phyloP scores from a whole-genome alignment of 2,329 filamentous ascomycete genomes.

The Neofusicoccum cordaticola region DNA sequence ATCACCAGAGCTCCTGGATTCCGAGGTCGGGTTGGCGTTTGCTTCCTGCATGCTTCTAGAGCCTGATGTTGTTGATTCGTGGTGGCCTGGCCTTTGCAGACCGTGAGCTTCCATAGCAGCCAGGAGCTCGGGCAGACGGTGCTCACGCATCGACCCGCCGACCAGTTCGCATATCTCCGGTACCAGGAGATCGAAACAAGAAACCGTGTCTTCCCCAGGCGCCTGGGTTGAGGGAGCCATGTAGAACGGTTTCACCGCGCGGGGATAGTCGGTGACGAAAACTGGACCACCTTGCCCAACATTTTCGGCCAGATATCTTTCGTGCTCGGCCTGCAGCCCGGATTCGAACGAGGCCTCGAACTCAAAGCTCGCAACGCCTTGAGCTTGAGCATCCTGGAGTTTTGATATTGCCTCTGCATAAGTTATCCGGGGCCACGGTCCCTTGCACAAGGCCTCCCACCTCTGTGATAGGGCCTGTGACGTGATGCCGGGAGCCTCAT shows the following conservation, averaged over 20 bases:
- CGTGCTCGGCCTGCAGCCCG: slow-evolving; percentile 86
- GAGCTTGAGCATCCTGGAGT: slow-evolving; percentile 58
- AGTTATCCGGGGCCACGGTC: slow-evolving; percentile 80
- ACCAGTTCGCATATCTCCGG: slow-evolving; percentile 83
- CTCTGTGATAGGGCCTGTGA: slow-evolving; percentile 59
- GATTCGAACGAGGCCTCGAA: slow-evolving; percentile 67
- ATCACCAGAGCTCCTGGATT: not conserved
- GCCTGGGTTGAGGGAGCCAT: slow-evolving; percentile 56
- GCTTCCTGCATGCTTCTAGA: not conserved
- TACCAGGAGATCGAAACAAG: slow-evolving; percentile 87
- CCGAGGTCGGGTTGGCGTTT: not conserved
- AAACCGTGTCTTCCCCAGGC: slow-evolving; percentile 57
- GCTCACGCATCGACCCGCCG: slow-evolving; percentile 85
- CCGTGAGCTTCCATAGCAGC: slow-evolving; percentile 69
- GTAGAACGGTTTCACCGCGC: slow-evolving; percentile 86
- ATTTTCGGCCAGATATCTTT: slow-evolving; percentile 74
- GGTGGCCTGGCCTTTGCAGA: slow-evolving; percentile 45
- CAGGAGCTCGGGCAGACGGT: slow-evolving; percentile 66
- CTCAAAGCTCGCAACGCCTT: slow-evolving; percentile 57
- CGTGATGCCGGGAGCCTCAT: slow-evolving; percentile 36
- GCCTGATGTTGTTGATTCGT: not conserved
- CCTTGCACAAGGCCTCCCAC: slow-evolving; percentile 68
- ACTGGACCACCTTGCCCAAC: slow-evolving; percentile 67
- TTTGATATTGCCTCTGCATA: slow-evolving; percentile 74
- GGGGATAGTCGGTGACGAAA: slow-evolving; percentile 93